phyloP scores from a whole-genome alignment of 306 rosid species.

The Casuarina glauca region DNA sequence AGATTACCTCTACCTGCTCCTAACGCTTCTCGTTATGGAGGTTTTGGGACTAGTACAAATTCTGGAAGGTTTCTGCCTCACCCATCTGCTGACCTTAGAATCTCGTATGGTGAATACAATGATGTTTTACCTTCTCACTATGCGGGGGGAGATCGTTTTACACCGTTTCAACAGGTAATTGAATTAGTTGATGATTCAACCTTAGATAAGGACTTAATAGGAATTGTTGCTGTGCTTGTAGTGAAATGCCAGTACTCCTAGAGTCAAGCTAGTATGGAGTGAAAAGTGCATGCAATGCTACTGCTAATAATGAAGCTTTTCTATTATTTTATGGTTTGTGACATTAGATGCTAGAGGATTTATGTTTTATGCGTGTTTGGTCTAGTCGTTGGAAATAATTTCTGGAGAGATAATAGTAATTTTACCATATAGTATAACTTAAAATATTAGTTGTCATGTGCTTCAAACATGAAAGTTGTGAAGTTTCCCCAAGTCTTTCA shows the following conservation, averaged over 20 bases:
- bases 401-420: too few species aligned
- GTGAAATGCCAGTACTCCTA: not conserved
- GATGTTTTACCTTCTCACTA: constrained; percentile 45
- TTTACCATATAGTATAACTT: not conserved
- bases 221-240: not conserved
- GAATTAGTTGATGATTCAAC: not conserved
- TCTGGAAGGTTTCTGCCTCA: constrained; percentile 36
- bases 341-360: too few species aligned
- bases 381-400: not conserved
- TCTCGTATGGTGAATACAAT: constrained; percentile 34
- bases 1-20: constrained; percentile 35
- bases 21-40: constrained; percentile 40
- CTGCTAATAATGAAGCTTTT: too few species aligned
- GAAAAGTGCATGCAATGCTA: too few species aligned
- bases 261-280: not conserved
- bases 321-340: too few species aligned
- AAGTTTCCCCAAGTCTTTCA: not conserved
- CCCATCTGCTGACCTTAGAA: constrained; percentile 34
- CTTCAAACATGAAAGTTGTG: not conserved
- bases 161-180: constrained; percentile 50
- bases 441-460: not conserved
- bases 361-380: too few species aligned
- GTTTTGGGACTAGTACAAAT: constrained; percentile 37
- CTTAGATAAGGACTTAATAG: not conserved
- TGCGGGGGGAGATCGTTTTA: constrained; percentile 35